phyloP scores from a whole-genome alignment of 2,329 filamentous ascomycete genomes.

The Nemania bipapillata region DNA sequence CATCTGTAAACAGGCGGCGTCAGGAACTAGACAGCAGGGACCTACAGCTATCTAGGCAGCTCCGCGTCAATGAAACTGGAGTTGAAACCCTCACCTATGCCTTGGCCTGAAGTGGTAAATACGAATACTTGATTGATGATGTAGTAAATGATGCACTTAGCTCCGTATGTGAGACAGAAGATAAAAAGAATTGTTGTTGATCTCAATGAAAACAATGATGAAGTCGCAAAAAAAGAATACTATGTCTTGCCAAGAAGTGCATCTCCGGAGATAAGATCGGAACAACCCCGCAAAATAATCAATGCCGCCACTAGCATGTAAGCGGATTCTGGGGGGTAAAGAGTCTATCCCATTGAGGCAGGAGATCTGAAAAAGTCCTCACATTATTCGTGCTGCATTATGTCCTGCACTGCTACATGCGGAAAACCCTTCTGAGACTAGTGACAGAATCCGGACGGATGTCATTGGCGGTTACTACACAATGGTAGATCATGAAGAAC shows the following conservation, averaged over 20 bases:
- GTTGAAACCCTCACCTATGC: no score
- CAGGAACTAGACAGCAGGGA: no score
- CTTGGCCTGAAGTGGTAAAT: no score
- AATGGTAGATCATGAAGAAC: slow-evolving; percentile 2
- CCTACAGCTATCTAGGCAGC: no score
- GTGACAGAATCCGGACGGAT: background rate
- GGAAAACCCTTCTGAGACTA: slow-evolving; percentile 15
- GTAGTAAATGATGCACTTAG: no score
- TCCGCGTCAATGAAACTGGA: no score
- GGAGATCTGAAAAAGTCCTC: slow-evolving; percentile 26
- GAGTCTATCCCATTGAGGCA: slow-evolving; percentile 26
- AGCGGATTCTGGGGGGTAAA: slow-evolving; percentile 24
- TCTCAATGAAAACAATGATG: background rate
- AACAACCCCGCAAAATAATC: slow-evolving; percentile 20
- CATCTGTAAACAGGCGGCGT: no score
- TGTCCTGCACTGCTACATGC: background rate
- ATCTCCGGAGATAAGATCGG: background rate
- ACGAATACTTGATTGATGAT: no score
- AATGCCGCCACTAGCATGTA: slow-evolving; percentile 9
- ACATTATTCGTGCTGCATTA: slow-evolving; percentile 4
- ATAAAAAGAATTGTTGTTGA: background rate
- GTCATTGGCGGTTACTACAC: background rate
- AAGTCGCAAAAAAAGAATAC: background rate
- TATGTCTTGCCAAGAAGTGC: slow-evolving; percentile 3
- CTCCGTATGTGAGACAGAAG: no score